These are phyloP conservation scores for Malus hybrid DNA, from an alignment of 331 rosid genomes.

Conservation along the genomic window DNA sequence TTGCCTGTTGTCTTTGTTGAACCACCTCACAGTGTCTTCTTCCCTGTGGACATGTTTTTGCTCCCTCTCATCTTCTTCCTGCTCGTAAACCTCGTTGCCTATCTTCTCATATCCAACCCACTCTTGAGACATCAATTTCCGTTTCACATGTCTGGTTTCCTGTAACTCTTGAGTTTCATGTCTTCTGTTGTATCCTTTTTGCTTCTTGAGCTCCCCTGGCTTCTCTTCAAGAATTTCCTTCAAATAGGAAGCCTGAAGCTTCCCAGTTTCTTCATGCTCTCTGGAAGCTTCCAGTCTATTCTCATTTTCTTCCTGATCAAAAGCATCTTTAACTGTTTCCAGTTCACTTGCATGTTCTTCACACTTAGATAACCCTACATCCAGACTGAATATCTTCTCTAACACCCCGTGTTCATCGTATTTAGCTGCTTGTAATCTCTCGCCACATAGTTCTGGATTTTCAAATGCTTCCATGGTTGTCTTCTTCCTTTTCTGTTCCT, in stretches of 20 bases:
- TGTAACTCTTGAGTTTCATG: slow-evolving; percentile 21
- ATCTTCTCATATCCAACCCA: slow-evolving; percentile 26
- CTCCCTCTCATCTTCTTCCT: slow-evolving; percentile 29
- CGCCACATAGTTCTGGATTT: slow-evolving; percentile 29
- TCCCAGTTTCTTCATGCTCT: slow-evolving; percentile 25
- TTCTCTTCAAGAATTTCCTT: slow-evolving; percentile 28
- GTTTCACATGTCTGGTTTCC: slow-evolving; percentile 11
- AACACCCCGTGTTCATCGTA: slow-evolving; percentile 16
- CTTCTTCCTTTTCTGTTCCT: slow-evolving; percentile 9
- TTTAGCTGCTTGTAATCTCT: slow-evolving; percentile 25
- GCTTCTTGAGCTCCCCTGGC: slow-evolving; percentile 16
- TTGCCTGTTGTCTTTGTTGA: slow-evolving; percentile 19
- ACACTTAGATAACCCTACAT: slow-evolving; percentile 9
- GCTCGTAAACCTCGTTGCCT: slow-evolving; percentile 21
- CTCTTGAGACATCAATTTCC: slow-evolving; percentile 18
- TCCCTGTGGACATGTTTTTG: slow-evolving; percentile 16
- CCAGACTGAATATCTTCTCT: slow-evolving; percentile 14
- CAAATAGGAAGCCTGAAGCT: slow-evolving; percentile 17
- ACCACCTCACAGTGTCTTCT: slow-evolving; percentile 24
- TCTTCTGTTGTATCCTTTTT: slow-evolving; percentile 10
- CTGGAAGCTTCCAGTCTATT: slow-evolving; percentile 6
- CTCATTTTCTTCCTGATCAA: slow-evolving; percentile 22
- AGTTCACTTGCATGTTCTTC: slow-evolving; percentile 27
- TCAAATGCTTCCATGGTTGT: slow-evolving; percentile 11
- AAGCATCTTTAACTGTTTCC: slow-evolving; percentile 30